A percentile compares a stretch with the other conserved stretches of the same genome.
Evolutionary conservation across 202 grass and related monocot species (phyloP).

Genomic region (Zizania palustris): DNA sequence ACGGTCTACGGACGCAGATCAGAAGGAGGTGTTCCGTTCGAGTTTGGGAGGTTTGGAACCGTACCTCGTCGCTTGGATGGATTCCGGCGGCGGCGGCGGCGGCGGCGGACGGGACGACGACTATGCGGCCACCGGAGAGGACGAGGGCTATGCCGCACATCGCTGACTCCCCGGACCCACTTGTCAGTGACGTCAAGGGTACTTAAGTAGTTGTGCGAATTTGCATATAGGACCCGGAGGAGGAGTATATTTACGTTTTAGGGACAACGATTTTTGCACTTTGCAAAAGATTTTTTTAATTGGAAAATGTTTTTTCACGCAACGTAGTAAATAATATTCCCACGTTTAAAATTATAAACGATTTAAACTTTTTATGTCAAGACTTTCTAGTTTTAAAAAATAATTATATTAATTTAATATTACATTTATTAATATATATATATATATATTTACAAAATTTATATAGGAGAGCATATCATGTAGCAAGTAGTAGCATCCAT

Average conservation of each 20-base stretch:
- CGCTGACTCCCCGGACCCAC: conserved; percentile 4
- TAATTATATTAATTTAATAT: too few relatives aligned
- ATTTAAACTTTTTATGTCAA: too few relatives aligned
- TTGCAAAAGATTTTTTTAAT: too few relatives aligned
- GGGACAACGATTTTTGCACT: too few relatives aligned
- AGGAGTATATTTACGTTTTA: not conserved
- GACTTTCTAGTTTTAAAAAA: too few relatives aligned
- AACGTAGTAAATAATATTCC: too few relatives aligned
- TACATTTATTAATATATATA: too few relatives aligned
- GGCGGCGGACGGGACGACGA: conserved; percentile 26
- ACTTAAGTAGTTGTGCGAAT: not conserved
- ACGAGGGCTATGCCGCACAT: conserved; percentile 83
- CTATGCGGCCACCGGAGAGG: conserved; percentile 49
- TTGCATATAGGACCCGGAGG: not conserved
- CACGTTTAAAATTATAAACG: too few relatives aligned
- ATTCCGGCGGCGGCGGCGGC: not conserved
- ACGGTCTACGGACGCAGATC: not conserved
- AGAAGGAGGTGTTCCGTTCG: not conserved
- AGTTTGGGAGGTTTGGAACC: not conserved
- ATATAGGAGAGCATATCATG: too few relatives aligned
- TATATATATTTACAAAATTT: too few relatives aligned
- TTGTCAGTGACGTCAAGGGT: not conserved
- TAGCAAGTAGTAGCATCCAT: too few relatives aligned
- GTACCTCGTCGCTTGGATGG: conserved; percentile 38
- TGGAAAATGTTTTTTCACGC: too few relatives aligned